Evolutionary conservation across 768 basidiomycete genomes (phyloP).

Genomic region (Panus rudis): DNA sequence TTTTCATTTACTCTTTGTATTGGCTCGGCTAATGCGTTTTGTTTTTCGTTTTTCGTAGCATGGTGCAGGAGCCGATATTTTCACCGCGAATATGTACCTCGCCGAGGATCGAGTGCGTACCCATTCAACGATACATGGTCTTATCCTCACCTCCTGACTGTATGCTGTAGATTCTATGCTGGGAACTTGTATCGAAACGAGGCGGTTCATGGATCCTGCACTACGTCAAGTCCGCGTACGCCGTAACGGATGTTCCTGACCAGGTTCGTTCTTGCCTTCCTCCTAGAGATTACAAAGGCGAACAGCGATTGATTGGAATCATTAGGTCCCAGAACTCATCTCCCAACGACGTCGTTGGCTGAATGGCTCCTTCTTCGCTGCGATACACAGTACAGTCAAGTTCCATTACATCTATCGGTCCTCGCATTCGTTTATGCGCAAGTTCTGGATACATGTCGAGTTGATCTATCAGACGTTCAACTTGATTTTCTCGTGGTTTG

Average conservation of each 20-base stretch:
- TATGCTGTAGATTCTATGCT: conserved; percentile 71
- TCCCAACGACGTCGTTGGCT: conserved; percentile 95
- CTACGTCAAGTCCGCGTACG: conserved; percentile 94
- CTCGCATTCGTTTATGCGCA: conserved; percentile 72
- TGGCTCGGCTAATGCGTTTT: neutral
- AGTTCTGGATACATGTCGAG: conserved; percentile 94
- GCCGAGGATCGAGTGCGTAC: conserved; percentile 73
- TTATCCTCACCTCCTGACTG: conserved; percentile 1
- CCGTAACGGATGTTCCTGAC: conserved; percentile 89
- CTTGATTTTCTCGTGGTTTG: conserved; percentile 89
- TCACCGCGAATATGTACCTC: conserved; percentile 95
- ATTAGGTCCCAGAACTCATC: conserved; percentile 82
- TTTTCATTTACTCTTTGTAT: conserved; percentile 2
- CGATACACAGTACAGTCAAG: conserved; percentile 84
- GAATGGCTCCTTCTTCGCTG: conserved; percentile 97
- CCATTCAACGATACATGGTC: neutral
- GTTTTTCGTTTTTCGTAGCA: conserved; percentile 35
- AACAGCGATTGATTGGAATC: neutral
- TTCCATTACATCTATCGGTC: conserved; percentile 95
- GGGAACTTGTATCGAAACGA: conserved; percentile 96
- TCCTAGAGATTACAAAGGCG: too few relatives aligned
- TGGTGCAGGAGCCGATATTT: conserved; percentile 81
- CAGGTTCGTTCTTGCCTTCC: conserved; percentile 37
- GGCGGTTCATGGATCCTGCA: conserved; percentile 87
- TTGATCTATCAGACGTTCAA: conserved; percentile 88